Evolutionary conservation across 257 asterid genomes (phyloP).

Genomic region (Fraxinus excelsior): DNA sequence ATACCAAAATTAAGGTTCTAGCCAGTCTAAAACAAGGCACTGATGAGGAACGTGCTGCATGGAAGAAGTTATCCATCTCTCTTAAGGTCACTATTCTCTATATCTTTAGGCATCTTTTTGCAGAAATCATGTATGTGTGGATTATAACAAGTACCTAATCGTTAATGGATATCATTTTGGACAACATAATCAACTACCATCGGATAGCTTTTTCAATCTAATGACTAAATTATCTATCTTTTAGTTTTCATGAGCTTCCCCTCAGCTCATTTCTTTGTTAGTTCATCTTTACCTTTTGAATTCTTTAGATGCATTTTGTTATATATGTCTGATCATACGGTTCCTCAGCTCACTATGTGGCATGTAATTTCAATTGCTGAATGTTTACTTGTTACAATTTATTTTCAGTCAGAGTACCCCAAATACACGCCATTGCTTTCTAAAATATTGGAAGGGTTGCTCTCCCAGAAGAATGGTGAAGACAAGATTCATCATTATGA

Average conservation of each 20-base stretch:
- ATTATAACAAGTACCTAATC: background rate
- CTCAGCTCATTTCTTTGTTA: background rate
- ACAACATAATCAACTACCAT: background rate
- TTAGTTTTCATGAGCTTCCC: background rate
- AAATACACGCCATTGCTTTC: slow-evolving; percentile 89
- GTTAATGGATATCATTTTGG: background rate
- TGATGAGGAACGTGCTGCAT: slow-evolving; percentile 72
- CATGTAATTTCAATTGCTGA: slow-evolving; percentile 12
- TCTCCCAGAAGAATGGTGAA: slow-evolving; percentile 55
- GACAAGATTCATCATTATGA: slow-evolving; percentile 67
- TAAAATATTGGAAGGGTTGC: slow-evolving; percentile 78
- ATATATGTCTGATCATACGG: background rate
- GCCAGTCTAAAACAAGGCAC: slow-evolving; percentile 68
- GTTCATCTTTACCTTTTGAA: background rate
- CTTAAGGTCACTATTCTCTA: slow-evolving; percentile 63
- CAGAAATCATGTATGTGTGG: background rate
- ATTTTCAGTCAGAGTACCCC: slow-evolving; percentile 84
- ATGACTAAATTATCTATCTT: background rate
- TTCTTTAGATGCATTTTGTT: background rate
- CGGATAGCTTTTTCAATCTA: background rate
- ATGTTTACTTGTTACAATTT: slow-evolving; percentile 23
- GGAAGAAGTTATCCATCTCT: slow-evolving; percentile 69
- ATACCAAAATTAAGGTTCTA: slow-evolving; percentile 86
- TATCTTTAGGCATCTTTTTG: slow-evolving; percentile 11
- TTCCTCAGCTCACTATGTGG: background rate